Evolutionary conservation across 805 yeast genomes (phyloP), one percentile per base, ranked within the genome.

Genomic region (Millerozyma miso): DNA sequence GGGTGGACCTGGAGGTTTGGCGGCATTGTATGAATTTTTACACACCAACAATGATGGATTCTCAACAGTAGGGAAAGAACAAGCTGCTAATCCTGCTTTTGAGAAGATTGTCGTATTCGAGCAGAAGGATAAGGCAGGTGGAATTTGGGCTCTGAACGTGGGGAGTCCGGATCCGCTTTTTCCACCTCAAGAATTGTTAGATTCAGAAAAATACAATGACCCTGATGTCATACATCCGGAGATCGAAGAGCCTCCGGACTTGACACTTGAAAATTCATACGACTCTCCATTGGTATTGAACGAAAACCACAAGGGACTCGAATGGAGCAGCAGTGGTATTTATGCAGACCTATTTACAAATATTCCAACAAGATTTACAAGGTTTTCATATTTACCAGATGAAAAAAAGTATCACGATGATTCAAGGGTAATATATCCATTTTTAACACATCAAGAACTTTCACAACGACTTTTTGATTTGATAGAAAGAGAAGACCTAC

Each of bases 71-170:
- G 56, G 54, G n/a, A 34, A 45, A 1, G 31, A 38, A 10, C 39
- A 32, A n/a, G 44, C 65, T 0, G 37, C 38, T n/a, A 44, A 53
- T 34, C 59, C 58, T 1, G 56, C 54, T 20, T 67, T 67, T 41
- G 52, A 59, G 5, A 55, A 59, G 38, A 47, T 72, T 15, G 69
- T 69, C 7, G 75, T 68, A 2, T 74, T 73, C 51, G 79, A 74
- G 47, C 74, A 69, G 44, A 69, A 68, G 31, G 48, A 46, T 6
- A 47, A 54, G 12, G 55, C 73, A 26, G 79, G 78, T 12, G 79
- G 79, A 0, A 65, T 70, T 5, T 73, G 78, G 78, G 49, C 63
- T 17, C 60, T 62, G 4, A 51, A 49, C 12, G 49, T 47, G 15
- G 46, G 39, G 12, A 36, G 48, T 6, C 43, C 60, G 3, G 65